Base-by-base conservation (phyloP, 2,329 filamentous ascomycete species). In the Nakataea oryzae region DNA sequence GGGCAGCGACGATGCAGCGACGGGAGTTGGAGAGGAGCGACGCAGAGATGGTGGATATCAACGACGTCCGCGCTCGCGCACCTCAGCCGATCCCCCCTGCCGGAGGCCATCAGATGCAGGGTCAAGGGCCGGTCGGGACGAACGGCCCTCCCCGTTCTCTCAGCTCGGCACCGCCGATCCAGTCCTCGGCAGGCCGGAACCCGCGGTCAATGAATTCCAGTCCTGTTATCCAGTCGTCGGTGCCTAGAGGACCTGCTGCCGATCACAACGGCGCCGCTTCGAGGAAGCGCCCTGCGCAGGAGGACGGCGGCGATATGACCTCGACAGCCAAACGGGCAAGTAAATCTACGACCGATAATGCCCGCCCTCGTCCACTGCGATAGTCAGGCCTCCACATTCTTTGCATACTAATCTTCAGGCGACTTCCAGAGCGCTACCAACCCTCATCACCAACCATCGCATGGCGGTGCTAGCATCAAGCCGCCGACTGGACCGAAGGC, bases 211-310 rank as follows among this genome's bases (percentile, higher is more conserved):
- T 50, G 41, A 11, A 17, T n/a, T 50, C 41, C 3, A 50, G 41
- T 24, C 41, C 41, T 6, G 41, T 50, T n/a, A 50, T 50, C 7
- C 41, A 50, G 41, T 50, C 41, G 41, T 50, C 41, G 6, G 41
- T n/a, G 7, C 41, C 41, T n/a, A 50, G 41, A 17, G 41, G 41
- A 3, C 41, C 41, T 24, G 41, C 41, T n/a, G 65, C 7, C 59
- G 61, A 12, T 62, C 61, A 41, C 59, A 66, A 6, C 69, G 74
- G 30, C 63, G 61, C 9, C 62, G 21, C 21, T 50, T 50, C 64
- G 14, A 81, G 76, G 70, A 83, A 82, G 67, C 71, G 80, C 61
- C 66, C 73, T 12, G 59, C 59, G 47, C 71, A 75, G 21, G 78
- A 81, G n/a, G 72, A 69, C 4, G 64, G 69, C 4, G 74, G 75